Conservation (phyloP, 306 rosid genomes). For the Astragalus glycyphyllos region DNA sequence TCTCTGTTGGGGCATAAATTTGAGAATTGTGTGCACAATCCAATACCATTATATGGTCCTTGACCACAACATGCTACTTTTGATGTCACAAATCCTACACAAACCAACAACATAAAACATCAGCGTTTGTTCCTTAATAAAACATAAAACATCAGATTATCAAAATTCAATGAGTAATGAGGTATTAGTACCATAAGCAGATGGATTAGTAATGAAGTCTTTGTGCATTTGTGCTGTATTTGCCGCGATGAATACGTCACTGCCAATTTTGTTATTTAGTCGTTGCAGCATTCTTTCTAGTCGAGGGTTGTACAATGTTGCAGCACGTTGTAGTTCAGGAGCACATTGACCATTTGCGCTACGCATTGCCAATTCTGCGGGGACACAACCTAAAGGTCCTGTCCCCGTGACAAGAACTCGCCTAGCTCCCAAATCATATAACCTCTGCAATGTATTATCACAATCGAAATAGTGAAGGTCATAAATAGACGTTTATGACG, state of each 20-base stretch:
- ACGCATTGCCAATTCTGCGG: conserved; percentile 64
- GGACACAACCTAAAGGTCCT: conserved; percentile 75
- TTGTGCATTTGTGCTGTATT: conserved; percentile 59
- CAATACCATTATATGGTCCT: conserved; percentile 82
- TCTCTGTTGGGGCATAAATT: conserved; percentile 66
- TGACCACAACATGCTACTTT: conserved; percentile 82
- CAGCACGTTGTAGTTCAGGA: conserved; percentile 59
- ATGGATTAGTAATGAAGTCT: conserved; percentile 62
- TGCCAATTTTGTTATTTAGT: conserved; percentile 56
- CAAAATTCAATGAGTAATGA: no score
- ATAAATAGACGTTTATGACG: not conserved
- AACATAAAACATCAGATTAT: no score
- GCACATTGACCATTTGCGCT: conserved; percentile 64
- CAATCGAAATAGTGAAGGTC: not conserved
- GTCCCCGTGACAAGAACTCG: conserved; percentile 76
- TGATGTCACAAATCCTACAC: conserved; percentile 61
- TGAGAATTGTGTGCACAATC: conserved; percentile 59
- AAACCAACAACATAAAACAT: not conserved
- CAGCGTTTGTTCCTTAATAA: not conserved
- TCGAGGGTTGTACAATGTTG: conserved; percentile 65
- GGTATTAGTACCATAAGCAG: conserved; percentile 54
- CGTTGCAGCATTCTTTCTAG: conserved; percentile 51
- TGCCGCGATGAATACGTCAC: conserved; percentile 54
- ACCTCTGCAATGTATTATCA: conserved; percentile 43
- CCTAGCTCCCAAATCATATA: conserved; percentile 61